Conservation (phyloP, 768 basidiomycete species). For the Russula griseocarnosa region DNA sequence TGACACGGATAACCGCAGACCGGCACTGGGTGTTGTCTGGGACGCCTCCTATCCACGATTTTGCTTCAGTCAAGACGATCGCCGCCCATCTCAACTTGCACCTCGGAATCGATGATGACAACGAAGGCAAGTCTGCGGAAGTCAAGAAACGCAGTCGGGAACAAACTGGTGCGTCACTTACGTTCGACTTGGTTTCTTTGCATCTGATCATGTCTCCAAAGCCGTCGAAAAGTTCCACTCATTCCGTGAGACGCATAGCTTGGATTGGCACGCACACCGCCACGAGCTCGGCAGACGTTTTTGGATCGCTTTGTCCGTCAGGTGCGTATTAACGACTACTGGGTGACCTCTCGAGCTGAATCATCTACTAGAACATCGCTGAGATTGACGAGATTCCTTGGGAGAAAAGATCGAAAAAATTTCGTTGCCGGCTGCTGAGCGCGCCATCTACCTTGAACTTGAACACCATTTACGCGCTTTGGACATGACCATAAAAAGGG, state of each 20-base stretch:
- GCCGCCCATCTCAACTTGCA: slow-evolving; percentile 86
- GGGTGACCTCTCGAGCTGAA: neutral
- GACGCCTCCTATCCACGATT: slow-evolving; percentile 90
- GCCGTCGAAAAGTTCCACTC: slow-evolving; percentile 93
- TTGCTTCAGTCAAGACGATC: slow-evolving; percentile 86
- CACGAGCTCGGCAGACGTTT: slow-evolving; percentile 76
- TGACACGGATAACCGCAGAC: slow-evolving; percentile 71
- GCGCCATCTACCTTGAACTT: slow-evolving; percentile 90
- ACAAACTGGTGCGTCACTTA: slow-evolving; percentile 60
- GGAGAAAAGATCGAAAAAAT: slow-evolving; percentile 60
- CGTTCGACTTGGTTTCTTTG: neutral
- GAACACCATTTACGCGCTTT: slow-evolving; percentile 89
- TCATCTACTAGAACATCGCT: slow-evolving; percentile 68
- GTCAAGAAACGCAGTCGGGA: slow-evolving; percentile 80
- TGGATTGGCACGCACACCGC: slow-evolving; percentile 90
- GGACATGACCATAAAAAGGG: slow-evolving; percentile 71
- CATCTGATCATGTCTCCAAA: slow-evolving; percentile 32
- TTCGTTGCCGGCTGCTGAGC: slow-evolving; percentile 84
- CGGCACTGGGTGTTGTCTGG: slow-evolving; percentile 96
- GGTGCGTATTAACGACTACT: slow-evolving; percentile 41
- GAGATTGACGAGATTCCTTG: slow-evolving; percentile 96
- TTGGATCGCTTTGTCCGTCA: slow-evolving; percentile 80
- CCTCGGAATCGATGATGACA: slow-evolving; percentile 86
- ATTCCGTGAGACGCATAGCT: slow-evolving; percentile 88
- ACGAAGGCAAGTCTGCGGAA: slow-evolving; percentile 68